Evolutionary conservation across 768 basidiomycete species (phyloP).

Genomic region (Cystoderma amianthinum): DNA sequence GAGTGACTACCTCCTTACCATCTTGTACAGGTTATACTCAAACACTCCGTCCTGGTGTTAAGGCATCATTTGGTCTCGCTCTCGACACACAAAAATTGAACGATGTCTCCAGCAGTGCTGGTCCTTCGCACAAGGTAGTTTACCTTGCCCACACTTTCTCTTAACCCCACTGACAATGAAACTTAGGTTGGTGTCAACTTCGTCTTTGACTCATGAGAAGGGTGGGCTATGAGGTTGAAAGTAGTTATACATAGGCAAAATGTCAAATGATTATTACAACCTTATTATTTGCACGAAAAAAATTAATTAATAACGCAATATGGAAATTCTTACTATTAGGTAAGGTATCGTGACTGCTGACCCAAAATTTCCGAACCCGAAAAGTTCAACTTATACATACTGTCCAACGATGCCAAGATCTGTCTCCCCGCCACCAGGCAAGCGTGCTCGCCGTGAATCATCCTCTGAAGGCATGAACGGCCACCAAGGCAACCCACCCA

Average conservation of each 20-base stretch:
- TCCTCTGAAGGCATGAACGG: conserved; percentile 4
- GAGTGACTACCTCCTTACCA: too few relatives aligned
- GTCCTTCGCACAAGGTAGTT: conserved; percentile 72
- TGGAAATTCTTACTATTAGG: too few relatives aligned
- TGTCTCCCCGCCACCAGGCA: conserved; percentile 19
- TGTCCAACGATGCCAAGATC: conserved; percentile 16
- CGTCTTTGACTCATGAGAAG: conserved; percentile 61
- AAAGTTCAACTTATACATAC: too few relatives aligned
- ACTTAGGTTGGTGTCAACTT: conserved; percentile 66
- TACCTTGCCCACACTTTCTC: not conserved
- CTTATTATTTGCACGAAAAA: too few relatives aligned
- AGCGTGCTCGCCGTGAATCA: conserved; percentile 19
- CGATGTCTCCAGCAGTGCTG: conserved; percentile 46
- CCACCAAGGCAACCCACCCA: conserved; percentile 6
- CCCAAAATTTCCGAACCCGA: too few relatives aligned
- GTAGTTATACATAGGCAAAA: conserved; percentile 18
- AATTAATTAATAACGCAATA: too few relatives aligned
- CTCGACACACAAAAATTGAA: conserved; percentile 92
- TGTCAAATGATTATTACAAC: not conserved
- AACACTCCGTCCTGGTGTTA: conserved; percentile 88
- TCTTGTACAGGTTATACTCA: conserved; percentile 78
- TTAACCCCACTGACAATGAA: not conserved
- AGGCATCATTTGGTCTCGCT: conserved; percentile 89
- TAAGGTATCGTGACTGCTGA: too few relatives aligned
- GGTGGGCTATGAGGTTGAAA: conserved; percentile 23